Evolutionary conservation across 1,284 basidiomycete species (phyloP), one percentile per base, ranked within the genome.

Genomic region (Sanguinoderma infundibulare): DNA sequence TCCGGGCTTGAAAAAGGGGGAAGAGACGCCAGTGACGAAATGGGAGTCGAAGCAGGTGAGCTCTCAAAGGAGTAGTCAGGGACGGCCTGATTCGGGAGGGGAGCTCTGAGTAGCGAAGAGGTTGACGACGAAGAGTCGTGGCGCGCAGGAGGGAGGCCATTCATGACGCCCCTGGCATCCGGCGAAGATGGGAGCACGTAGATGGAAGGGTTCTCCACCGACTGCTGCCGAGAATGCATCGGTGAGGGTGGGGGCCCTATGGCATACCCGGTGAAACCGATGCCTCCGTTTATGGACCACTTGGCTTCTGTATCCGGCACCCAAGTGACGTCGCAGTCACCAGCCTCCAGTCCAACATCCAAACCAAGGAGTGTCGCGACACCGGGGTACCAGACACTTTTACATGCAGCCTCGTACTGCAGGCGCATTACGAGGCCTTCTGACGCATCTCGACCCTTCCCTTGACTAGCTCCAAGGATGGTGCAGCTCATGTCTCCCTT

Each of bases 301-400:
- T 79, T 79, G 4, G 70, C 63, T 32, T 82, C 76, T 58, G 74
- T 73, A 12, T 80, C 83, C 17, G 81, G 75, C 4, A 82, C 79
- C 91, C 92, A 94, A 6, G 74, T 73, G 22, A 91, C 79, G 57
- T 90, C 87, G 32, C 84, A 87, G 34, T 85, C 85, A 67, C 87
- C 87, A 17, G 83, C 81, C 62, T 89, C 86, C 15, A 94, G 77
- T 14, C 83, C 82, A 26, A 92, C 79, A 66, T 93, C 91, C 79
- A 94, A 78, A 7, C 89, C 92, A n/a, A 94, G 78, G 65, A 91
- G 77, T 1, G 89, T 92, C 2, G 91, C 91, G 12, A 92, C 91
- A 5, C 91, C 91, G 51, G 90, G 87, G 69, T 87, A 92, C 87
- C 88, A 92, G 28, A 94, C 75, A 10, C 87, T 89, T 63, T 84